A percentile compares a stretch with the other conserved stretches of the same genome.
Evolutionary conservation across 768 basidiomycete genomes (phyloP).

Genomic region (Trichaptum fuscoviolaceum): DNA sequence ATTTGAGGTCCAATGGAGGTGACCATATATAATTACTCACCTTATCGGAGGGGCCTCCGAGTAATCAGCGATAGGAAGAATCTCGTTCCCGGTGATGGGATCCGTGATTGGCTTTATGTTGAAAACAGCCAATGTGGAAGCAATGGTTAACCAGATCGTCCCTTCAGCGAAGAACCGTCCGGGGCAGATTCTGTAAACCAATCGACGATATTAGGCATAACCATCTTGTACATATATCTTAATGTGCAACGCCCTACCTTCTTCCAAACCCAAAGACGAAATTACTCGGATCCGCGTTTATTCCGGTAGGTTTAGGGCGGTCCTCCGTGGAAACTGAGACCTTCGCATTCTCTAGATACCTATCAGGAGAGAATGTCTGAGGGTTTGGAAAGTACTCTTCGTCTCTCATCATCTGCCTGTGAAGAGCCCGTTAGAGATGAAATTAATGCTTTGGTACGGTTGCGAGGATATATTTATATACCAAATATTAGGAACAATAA

Average conservation of each 20-base stretch:
- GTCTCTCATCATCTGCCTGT: neutral
- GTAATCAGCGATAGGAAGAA: neutral
- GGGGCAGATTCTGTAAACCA: slow-evolving; percentile 14
- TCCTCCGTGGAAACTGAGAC: too few species aligned
- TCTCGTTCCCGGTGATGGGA: neutral
- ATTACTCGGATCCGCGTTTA: slow-evolving; percentile 1
- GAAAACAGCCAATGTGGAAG: slow-evolving; percentile 15
- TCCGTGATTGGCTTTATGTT: slow-evolving; percentile 12
- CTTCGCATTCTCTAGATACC: neutral
- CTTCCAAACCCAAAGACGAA: slow-evolving; percentile 13
- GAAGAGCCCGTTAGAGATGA: neutral
- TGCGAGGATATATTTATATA: neutral
- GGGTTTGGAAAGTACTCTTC: neutral
- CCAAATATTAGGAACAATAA: neutral
- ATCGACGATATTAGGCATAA: neutral
- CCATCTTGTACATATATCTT: neutral
- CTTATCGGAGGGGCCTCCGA: neutral
- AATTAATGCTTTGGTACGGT: slow-evolving; percentile 1
- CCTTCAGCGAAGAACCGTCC: slow-evolving; percentile 14
- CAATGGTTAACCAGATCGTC: slow-evolving; percentile 12
- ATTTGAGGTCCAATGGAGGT: neutral
- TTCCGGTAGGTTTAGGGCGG: neutral
- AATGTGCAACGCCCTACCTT: slow-evolving; percentile 7
- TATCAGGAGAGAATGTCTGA: neutral
- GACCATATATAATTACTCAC: neutral